A percentile compares a stretch with the other conserved stretches of the same genome.
Conservation (phyloP, 306 rosid genomes). For the Albizia julibrissin region DNA sequence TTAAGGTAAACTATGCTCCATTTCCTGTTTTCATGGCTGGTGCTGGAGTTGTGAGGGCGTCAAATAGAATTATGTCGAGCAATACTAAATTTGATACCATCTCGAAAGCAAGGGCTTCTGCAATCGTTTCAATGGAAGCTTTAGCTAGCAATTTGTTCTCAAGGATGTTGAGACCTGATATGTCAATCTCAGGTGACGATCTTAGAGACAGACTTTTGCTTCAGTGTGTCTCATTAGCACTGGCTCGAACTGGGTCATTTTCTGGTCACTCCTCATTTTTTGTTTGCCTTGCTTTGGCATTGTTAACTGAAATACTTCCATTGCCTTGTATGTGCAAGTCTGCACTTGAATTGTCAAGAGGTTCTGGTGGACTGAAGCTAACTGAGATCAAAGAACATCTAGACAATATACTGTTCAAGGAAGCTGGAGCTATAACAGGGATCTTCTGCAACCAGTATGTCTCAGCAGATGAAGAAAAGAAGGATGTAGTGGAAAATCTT, state of each 20-base stretch:
- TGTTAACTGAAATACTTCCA: conserved; percentile 76
- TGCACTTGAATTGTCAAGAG: conserved; percentile 36
- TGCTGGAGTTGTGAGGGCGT: conserved; percentile 68
- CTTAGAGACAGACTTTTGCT: conserved; percentile 48
- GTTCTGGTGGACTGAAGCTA: conserved; percentile 38
- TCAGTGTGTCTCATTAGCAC: conserved; percentile 66
- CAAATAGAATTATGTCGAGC: conserved; percentile 40
- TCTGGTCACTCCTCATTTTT: conserved; percentile 59
- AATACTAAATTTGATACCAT: conserved; percentile 45
- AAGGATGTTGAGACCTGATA: conserved; percentile 27
- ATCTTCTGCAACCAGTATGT: conserved; percentile 76
- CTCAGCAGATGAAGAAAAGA: conserved; percentile 62
- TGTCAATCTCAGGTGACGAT: conserved; percentile 23
- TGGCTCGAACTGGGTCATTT: conserved; percentile 64
- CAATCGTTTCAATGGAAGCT: conserved; percentile 54
- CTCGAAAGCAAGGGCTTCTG: conserved; percentile 48
- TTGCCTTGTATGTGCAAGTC: conserved; percentile 54
- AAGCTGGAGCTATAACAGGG: conserved; percentile 74
- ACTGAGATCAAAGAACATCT: conserved; percentile 63
- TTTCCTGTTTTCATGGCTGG: conserved; percentile 81
- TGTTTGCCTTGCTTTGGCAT: conserved; percentile 63
- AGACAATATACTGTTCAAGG: conserved; percentile 66
- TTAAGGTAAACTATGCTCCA: conserved; percentile 47
- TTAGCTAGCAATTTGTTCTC: conserved; percentile 52
- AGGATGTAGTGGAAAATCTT: conserved; percentile 64